Evolutionary conservation across 164 flowering plant genomes (phyloP), one percentile per base, ranked within the genome.

Genomic region (Dillenia turbinata): DNA sequence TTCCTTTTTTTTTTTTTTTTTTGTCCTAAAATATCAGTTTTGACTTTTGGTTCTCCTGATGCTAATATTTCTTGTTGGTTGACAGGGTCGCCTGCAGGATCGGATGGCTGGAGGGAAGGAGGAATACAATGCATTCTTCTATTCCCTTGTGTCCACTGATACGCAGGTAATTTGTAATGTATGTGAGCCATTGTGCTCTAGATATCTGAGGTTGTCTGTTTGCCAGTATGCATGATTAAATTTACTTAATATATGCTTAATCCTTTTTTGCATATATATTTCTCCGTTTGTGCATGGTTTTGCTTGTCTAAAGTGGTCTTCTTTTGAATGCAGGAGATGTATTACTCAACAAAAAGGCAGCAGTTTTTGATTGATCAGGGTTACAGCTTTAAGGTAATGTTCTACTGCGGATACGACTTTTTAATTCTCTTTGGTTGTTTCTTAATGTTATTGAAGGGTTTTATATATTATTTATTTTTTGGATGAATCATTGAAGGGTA

Each of bases 351-450:
- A 11, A 92, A 92, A 71, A 84, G 99, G 70, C 99, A 95, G 74
- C 99, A 94, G 71, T 94, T 94, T 76, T 67, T 91, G 82, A 90
- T 95, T 51, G 99, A 95, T 75, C 97, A 95, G 79, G 99, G 99
- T 72, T 95, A 95, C 65, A 94, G 97, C 76, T 94, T 94, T 59
- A 94, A 94, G 97, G 98, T 92, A 72, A 16, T 16, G 8, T 63
- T 12, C 40, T 33, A 33, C 40, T 33, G 40, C 7, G 5, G 40
- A 33, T 33, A 33, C 7, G 5, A 6, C 40, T 5, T 33, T 33
- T 33, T 33, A 33, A 33, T 33, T 33, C 7, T 33, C 40, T 33
- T 33, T 33, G 40, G 40, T 33, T 6, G 6, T 33, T 33, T 33
- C 40, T 33, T 5, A 33, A 33, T 5, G 40, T 33, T 33, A 0